Evolutionary conservation across 1,284 basidiomycete species (phyloP), one percentile per base, ranked within the genome.

Genomic region (Garcileccinum viscosum): DNA sequence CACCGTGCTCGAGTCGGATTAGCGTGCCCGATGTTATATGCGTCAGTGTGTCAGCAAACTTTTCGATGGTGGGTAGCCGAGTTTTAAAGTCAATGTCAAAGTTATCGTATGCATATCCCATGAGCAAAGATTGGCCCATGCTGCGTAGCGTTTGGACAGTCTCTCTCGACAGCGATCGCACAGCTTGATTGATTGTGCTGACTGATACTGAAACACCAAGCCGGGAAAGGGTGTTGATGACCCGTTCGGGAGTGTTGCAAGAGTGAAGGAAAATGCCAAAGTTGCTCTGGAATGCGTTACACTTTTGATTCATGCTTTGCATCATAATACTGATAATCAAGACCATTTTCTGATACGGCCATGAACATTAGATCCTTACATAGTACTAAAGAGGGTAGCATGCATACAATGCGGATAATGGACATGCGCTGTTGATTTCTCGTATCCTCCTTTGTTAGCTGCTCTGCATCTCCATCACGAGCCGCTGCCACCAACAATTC

Each of bases 101-200:
- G 66, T 83, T 83, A 62, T 83, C 77, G 37, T 80, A 83, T 2
- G 77, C 78, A 67, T 77, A 80, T 19, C 62, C 62, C 4, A 72
- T 63, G 0, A 78, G 60, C 0, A 80, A 53, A 1, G 70, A 72
- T 8, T 69, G 53, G 0, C 75, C 78, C 0, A 76, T 38, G 0
- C 1, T 1, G 3, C 14, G 15, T 7, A 70, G 30, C 15, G 37
- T 22, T 2, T 37, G 4, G 7, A 47, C 1, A 0, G 66, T 65
- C 3, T 71, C 44, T 0, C 15, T 4, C 0, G 64, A 71, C 22
- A 71, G 22, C 0, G 50, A 71, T 2, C 2, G n/a, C 0, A 71
- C 17, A 0, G 61, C 69, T 11, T 27, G 5, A 30, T 67, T 56
- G 3, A 71, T 71, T 0, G 58, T 24, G 44, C 70, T 40, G 1